phyloP scores from a whole-genome alignment of 164 flowering plant genomes.

The Taxillus chinensis region DNA sequence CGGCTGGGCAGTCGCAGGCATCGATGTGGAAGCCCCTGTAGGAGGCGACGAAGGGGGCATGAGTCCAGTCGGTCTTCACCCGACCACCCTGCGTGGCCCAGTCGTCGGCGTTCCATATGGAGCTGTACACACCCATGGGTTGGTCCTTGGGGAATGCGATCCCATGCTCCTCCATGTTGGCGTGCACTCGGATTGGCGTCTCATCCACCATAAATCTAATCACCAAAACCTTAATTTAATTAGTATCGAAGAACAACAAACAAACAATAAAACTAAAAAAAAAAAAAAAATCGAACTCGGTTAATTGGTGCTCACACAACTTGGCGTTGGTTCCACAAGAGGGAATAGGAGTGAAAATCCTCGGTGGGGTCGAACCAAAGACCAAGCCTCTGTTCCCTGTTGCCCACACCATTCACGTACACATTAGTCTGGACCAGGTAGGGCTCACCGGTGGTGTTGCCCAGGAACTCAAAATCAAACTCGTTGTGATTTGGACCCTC shows the following conservation, averaged over 20 bases:
- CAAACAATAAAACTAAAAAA: no score
- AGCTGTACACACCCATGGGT: conserved; percentile 95
- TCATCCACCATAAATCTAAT: conserved; percentile 82
- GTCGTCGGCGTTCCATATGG: conserved; percentile 99
- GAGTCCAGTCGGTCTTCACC: conserved; percentile 86
- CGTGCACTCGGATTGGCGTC: conserved; percentile 72
- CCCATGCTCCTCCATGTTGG: conserved; percentile 67
- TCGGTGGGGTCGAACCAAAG: conserved; percentile 93
- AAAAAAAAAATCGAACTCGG: no score
- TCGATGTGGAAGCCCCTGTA: conserved; percentile 72
- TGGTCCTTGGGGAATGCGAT: conserved; percentile 77
- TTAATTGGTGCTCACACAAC: conserved; percentile 91
- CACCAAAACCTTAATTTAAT: neutral
- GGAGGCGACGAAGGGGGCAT: conserved; percentile 73
- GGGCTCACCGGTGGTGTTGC: conserved; percentile 86
- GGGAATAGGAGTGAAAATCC: conserved; percentile 74
- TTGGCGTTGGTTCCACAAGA: conserved; percentile 73
- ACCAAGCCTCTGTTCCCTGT: conserved; percentile 72
- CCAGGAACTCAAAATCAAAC: conserved; percentile 92
- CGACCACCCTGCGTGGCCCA: conserved; percentile 98
- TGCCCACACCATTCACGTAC: conserved; percentile 87
- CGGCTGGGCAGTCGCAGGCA: conserved; percentile 51
- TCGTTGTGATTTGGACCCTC: conserved; percentile 84
- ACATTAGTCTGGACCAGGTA: conserved; percentile 81
- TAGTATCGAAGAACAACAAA: no score